A percentile compares a stretch with the other conserved stretches of the same genome.
Evolutionary conservation across 331 rosid genomes (phyloP).

Genomic region (Pyracantha coccinea): DNA sequence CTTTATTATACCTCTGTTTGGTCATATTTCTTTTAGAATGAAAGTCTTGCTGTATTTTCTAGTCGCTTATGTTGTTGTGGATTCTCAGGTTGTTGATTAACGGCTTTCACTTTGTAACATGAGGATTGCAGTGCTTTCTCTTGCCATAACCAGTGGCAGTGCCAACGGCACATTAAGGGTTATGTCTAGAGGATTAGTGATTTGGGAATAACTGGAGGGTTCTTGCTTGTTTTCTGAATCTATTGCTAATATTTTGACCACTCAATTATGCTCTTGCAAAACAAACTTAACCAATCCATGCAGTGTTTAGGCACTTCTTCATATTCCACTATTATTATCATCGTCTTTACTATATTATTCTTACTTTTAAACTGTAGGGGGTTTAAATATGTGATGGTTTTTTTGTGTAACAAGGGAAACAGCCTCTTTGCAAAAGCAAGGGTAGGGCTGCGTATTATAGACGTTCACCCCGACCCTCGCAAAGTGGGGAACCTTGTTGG

Average conservation of each 20-base stretch:
- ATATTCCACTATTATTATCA: too few relatives aligned
- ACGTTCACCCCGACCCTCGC: too few relatives aligned
- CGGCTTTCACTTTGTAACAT: neutral
- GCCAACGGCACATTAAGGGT: neutral
- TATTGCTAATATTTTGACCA: neutral
- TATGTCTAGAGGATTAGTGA: neutral
- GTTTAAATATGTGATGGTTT: too few relatives aligned
- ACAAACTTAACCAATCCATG: neutral
- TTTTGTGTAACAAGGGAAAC: too few relatives aligned
- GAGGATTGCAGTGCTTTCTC: neutral
- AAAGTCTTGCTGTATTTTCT: neutral
- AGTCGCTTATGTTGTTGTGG: neutral
- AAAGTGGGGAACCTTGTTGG: too few relatives aligned
- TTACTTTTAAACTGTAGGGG: too few relatives aligned
- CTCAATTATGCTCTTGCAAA: neutral
- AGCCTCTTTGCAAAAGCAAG: too few relatives aligned
- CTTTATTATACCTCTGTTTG: neutral
- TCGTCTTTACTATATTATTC: too few relatives aligned
- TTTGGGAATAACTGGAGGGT: neutral
- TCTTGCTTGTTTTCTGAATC: neutral
- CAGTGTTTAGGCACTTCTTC: neutral
- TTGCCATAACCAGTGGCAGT: neutral
- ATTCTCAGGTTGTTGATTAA: neutral
- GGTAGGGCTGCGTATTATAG: too few relatives aligned
- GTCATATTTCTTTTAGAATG: neutral